A percentile compares a stretch with the other conserved stretches of the same genome.
Conservation (phyloP, 768 basidiomycete species). For the Megacollybia marginata region DNA sequence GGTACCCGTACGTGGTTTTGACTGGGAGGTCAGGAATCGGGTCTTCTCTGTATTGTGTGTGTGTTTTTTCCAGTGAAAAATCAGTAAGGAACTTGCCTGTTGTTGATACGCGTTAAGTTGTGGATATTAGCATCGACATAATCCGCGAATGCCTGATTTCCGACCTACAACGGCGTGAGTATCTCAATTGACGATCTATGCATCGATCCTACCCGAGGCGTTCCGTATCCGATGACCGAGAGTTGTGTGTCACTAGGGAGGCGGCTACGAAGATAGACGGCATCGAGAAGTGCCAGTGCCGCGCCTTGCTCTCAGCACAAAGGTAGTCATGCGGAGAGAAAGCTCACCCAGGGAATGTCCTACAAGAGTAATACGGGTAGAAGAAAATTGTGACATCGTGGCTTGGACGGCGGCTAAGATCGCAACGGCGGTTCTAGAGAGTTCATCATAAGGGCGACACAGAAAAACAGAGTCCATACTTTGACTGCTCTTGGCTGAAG, state of each 20-base stretch:
- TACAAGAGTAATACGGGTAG: conserved; percentile 31
- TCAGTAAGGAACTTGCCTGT: conserved; percentile 26
- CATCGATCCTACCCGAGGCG: conserved; percentile 32
- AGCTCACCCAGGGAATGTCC: conserved; percentile 36
- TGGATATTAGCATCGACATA: conserved; percentile 44
- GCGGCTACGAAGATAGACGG: conserved; percentile 47
- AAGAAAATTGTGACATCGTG: conserved; percentile 23
- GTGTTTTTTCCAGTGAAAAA: no score
- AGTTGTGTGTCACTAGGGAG: conserved; percentile 28
- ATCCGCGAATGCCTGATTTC: conserved; percentile 56
- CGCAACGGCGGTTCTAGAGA: conserved; percentile 27
- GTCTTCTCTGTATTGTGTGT: conserved; percentile 30
- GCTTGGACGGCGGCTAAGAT: conserved; percentile 32
- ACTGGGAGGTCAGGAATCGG: conserved; percentile 31
- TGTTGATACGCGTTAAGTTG: conserved; percentile 52
- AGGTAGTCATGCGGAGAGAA: not conserved
- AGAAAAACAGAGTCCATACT: conserved; percentile 16
- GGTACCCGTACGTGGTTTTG: not conserved
- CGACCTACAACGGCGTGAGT: conserved; percentile 25
- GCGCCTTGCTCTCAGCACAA: conserved; percentile 24
- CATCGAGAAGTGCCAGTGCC: conserved; percentile 48
- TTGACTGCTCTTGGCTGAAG: conserved; percentile 34
- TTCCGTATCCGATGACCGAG: conserved; percentile 30
- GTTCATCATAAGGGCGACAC: not conserved
- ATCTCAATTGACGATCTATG: conserved; percentile 17